phyloP scores from a whole-genome alignment of 441 rosid genomes.

The Adansonia gregorii region DNA sequence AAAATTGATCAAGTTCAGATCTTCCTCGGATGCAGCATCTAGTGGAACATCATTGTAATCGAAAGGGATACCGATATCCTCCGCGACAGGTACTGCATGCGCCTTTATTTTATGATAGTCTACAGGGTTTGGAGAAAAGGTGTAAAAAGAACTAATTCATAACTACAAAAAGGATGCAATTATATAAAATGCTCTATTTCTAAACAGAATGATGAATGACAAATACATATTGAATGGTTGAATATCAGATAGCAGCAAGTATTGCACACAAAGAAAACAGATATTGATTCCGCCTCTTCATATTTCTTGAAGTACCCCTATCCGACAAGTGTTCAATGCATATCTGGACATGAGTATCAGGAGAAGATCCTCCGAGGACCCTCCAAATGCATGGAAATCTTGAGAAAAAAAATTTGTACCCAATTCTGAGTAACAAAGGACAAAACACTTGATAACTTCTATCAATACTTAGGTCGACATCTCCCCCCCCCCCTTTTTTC shows the following conservation, averaged over 20 bases:
- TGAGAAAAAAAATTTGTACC: no score
- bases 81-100: constrained; percentile 74
- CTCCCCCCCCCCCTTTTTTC: background rate
- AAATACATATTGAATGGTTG: background rate
- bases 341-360: no score
- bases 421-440: no score
- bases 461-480: background rate
- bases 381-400: no score
- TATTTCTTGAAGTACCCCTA: no score
- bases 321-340: no score
- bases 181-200: background rate
- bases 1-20: constrained; percentile 76
- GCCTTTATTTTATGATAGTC: constrained; percentile 95
- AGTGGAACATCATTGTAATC: constrained; percentile 62
- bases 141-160: constrained; percentile 1
- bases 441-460: background rate
- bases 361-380: no score
- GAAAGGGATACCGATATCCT: constrained; percentile 69
- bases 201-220: background rate
- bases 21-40: constrained; percentile 67
- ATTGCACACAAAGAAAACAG: background rate
- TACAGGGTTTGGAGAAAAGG: constrained; percentile 40
- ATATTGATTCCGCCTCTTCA: background rate
- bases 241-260: constrained; percentile 1
- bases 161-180: constrained; percentile 6